Percentiles rank a stretch among this genome's conserved stretches.
Conservation (phyloP, 805 yeast genomes). For the Jamesozyma lodderae region DNA sequence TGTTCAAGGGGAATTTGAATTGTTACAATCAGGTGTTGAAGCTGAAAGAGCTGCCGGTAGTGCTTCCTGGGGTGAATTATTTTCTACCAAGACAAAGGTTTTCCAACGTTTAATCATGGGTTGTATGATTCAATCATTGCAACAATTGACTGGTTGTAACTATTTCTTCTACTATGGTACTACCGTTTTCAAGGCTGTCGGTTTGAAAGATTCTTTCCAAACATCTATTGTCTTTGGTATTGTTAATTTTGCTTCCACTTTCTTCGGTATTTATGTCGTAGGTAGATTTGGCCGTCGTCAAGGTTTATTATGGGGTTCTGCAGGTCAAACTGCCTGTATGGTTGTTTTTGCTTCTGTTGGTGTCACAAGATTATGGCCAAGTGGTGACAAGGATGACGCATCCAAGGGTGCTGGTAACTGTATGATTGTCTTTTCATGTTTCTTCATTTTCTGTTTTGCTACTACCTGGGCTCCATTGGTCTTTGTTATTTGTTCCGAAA, state of each 20-base stretch:
- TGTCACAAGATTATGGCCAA: background rate
- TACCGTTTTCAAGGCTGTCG: background rate
- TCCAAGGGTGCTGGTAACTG: slow-evolving; percentile 1
- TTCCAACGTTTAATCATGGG: background rate
- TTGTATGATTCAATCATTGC: background rate
- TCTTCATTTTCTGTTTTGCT: slow-evolving; percentile 18
- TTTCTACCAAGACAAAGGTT: background rate
- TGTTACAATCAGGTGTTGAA: background rate
- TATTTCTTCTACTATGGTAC: slow-evolving; percentile 1
- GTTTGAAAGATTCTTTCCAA: background rate
- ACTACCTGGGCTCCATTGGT: slow-evolving; percentile 67
- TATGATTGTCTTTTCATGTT: slow-evolving; percentile 1
- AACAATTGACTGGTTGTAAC: slow-evolving; percentile 2
- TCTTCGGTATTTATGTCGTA: background rate
- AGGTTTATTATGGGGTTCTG: background rate
- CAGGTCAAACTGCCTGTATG: background rate
- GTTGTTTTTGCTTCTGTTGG: slow-evolving; percentile 1
- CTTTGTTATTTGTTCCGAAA: slow-evolving; percentile 54
- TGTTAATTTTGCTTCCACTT: background rate
- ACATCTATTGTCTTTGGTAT: slow-evolving; percentile 1
- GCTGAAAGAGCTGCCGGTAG: slow-evolving; percentile 1
- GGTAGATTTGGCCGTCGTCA: slow-evolving; percentile 1
- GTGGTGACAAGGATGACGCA: background rate
- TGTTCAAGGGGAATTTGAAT: background rate
- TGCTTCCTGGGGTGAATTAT: background rate